Evolutionary conservation across 202 grass and related monocot species (phyloP), one percentile per base, ranked within the genome.

Genomic region (Panicum hallii): DNA sequence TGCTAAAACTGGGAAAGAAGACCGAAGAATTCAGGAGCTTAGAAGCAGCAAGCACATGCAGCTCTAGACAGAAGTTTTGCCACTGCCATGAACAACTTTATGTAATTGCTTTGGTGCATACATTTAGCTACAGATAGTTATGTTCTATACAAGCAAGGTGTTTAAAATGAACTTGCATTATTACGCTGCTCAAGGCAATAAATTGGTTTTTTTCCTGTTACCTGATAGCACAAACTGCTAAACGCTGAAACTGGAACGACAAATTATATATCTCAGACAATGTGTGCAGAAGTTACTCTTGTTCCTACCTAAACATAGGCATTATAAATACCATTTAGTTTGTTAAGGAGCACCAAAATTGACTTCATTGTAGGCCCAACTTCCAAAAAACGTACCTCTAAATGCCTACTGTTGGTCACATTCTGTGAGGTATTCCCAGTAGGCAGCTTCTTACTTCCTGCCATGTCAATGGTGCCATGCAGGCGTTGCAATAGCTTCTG

Each of bases 401-500:
- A 84, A 41, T 93, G 85, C 46, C 91, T 89, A 69, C 82, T 96
- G 81, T 90, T 96, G 41, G 85, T 89, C 68, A 94, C 63, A 48
- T 83, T 94, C 72, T 94, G 93, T 34, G 96, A 87, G 61, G 74
- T 83, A 75, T 87, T 93, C 83, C 81, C 96, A 82, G 72, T 57
- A 70, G 91, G 82, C 67, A 91, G 56, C 69, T 89, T 94, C 77
- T 94, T 91, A 88, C 78, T 82, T 78, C 86, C 70, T 66, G 66
- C 82, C 42, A 84, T 50, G 80, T 99, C 93, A 88, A 26, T 80
- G 67, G 81, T 88, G 34, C 93, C 93, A 88, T 94, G 90, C 55
- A 96, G 71, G 32, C 93, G 93, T 84, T 96, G 89, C 85, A 96
- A 78, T 78, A 99, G 93, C 75, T 96, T 99, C 86, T 99, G 93